Conservation (phyloP, 257 asterid genomes). For the Ophiorrhiza pumila region DNA sequence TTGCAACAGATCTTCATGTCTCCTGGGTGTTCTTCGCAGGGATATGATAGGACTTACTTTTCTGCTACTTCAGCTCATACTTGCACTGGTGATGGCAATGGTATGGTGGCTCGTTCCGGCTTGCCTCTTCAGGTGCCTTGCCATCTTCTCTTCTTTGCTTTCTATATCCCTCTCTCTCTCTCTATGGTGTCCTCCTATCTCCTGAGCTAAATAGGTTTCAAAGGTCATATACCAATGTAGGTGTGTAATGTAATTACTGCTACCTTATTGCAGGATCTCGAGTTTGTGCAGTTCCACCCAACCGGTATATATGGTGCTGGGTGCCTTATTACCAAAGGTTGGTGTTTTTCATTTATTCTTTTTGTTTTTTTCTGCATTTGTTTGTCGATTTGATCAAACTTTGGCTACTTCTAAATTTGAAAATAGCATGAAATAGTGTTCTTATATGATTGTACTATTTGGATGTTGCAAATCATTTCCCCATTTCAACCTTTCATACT, state of each 20-base stretch:
- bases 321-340: constrained; percentile 96
- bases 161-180: neutral
- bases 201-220: neutral
- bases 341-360: constrained; percentile 2
- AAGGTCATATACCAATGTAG: neutral
- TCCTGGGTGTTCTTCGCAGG: constrained; percentile 41
- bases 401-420: too few species aligned
- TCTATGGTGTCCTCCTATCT: neutral
- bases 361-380: neutral
- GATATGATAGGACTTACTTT: constrained; percentile 93
- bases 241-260: neutral
- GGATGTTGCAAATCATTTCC: neutral
- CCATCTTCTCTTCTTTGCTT: neutral
- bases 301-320: constrained; percentile 99
- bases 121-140: constrained; percentile 81
- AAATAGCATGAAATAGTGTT: neutral
- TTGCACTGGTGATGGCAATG: constrained; percentile 99
- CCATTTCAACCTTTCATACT: neutral
- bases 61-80: constrained; percentile 99
- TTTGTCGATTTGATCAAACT: neutral
- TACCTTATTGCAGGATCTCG: constrained; percentile 69
- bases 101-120: constrained; percentile 99
- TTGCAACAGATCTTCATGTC: constrained; percentile 1
- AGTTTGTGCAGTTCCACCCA: constrained; percentile 96
- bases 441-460: neutral